These are phyloP conservation scores for Tolypocladium ovalisporum DNA, from an alignment of 2,329 filamentous ascomycete genomes.

Conservation along the genomic window DNA sequence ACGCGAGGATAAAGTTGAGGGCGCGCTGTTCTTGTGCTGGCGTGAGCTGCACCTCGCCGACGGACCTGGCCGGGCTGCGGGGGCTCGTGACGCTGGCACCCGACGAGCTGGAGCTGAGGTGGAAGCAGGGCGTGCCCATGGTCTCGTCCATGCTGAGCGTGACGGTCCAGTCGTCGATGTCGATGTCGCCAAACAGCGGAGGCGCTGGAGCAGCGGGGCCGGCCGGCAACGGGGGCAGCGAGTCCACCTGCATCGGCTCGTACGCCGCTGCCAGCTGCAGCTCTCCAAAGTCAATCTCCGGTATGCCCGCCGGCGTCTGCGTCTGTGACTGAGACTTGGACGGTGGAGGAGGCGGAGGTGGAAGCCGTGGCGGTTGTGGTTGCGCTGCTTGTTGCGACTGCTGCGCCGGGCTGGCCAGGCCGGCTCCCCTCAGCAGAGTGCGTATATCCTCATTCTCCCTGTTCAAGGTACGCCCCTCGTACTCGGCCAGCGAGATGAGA, in stretches of 20 bases:
- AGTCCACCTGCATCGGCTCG: background rate
- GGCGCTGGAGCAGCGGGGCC: background rate
- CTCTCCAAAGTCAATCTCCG: background rate
- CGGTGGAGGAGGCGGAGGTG: background rate
- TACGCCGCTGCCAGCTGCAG: background rate
- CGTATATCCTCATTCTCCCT: constrained; percentile 34
- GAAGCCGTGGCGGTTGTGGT: background rate
- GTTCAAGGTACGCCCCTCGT: constrained; percentile 24
- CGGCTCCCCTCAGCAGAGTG: constrained; percentile 17
- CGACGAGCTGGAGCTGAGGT: constrained; percentile 21
- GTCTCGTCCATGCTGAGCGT: constrained; percentile 29
- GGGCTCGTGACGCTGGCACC: constrained; percentile 8
- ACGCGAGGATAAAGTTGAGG: constrained; percentile 45
- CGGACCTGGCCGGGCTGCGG: constrained; percentile 8
- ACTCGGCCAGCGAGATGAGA: constrained; percentile 30
- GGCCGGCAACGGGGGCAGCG: background rate
- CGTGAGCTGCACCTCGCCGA: constrained; percentile 16
- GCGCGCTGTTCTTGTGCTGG: constrained; percentile 30
- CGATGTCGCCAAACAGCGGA: constrained; percentile 22
- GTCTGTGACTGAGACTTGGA: background rate
- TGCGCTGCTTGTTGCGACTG: too few relatives aligned
- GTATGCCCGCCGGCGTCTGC: background rate
- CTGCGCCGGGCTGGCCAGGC: constrained; percentile 1
- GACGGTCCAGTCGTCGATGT: constrained; percentile 27
- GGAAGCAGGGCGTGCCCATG: constrained; percentile 31